Percentiles rank a stretch among this genome's conserved stretches.
phyloP scores from a whole-genome alignment of 179 eudicot species.

The Kewa caespitosa region DNA sequence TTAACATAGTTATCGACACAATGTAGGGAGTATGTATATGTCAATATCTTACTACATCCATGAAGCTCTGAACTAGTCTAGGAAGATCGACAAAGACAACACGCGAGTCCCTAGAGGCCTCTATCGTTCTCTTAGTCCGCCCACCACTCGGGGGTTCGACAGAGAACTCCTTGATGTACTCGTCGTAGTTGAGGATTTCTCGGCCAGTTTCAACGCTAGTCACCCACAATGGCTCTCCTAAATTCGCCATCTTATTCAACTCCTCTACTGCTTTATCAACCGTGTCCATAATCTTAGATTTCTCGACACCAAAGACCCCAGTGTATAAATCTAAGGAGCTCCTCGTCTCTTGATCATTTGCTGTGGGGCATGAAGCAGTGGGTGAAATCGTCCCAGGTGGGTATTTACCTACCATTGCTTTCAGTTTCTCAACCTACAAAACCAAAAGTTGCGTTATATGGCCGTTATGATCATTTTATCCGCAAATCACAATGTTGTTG shows the following conservation, averaged over 20 bases:
- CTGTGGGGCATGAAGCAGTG: constrained; percentile 56
- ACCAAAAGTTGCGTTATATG: neutral
- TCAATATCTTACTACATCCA: constrained; percentile 74
- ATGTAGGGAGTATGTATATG: too few relatives aligned
- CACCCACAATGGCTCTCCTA: constrained; percentile 83
- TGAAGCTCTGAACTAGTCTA: constrained; percentile 65
- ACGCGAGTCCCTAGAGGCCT: constrained; percentile 84
- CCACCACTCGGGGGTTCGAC: constrained; percentile 32
- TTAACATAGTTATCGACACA: neutral
- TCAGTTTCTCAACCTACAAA: constrained; percentile 77
- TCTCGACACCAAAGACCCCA: constrained; percentile 68
- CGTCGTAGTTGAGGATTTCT: constrained; percentile 89
- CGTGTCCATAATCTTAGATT: constrained; percentile 52
- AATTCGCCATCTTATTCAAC: constrained; percentile 70
- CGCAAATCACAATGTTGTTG: too few relatives aligned
- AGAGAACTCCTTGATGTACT: constrained; percentile 55
- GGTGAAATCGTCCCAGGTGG: constrained; percentile 55
- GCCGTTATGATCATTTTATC: neutral
- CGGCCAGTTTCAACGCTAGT: constrained; percentile 79
- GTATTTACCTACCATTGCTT: constrained; percentile 49
- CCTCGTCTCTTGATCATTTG: constrained; percentile 52
- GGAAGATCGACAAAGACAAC: constrained; percentile 76
- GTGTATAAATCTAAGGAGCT: constrained; percentile 64
- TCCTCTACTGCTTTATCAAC: constrained; percentile 60
- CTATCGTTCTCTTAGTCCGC: constrained; percentile 57